A percentile compares a stretch with the other conserved stretches of the same genome.
phyloP scores from a whole-genome alignment of 345 rosid species.

The Populus simonii region DNA sequence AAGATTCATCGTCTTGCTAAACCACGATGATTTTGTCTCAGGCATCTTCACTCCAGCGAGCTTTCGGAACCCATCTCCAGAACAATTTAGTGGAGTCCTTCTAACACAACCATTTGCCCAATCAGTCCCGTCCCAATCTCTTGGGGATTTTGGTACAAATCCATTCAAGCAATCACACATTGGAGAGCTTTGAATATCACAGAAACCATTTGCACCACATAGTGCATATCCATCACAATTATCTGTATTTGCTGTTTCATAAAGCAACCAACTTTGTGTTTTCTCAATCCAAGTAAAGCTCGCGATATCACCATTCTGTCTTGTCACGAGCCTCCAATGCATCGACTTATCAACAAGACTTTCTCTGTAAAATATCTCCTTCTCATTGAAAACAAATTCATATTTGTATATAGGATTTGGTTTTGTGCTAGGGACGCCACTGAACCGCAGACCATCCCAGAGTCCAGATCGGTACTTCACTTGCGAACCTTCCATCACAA shows the following conservation, averaged over 20 bases:
- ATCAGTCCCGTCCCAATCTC: neutral
- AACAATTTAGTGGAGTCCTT: neutral
- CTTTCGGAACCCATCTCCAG: neutral
- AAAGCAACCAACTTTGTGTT: no score
- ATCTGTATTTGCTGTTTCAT: no score
- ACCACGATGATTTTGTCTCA: neutral
- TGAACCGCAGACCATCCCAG: slow-evolving; percentile 33
- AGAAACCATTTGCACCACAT: neutral
- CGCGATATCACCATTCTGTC: no score
- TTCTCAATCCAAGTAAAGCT: no score
- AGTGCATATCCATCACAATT: no score
- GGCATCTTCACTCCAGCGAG: neutral
- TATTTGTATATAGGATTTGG: neutral
- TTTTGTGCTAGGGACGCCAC: slow-evolving; percentile 5
- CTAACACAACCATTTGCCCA: slow-evolving; percentile 9
- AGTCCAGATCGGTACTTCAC: slow-evolving; percentile 27
- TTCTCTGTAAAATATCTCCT: no score
- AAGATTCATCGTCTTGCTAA: neutral
- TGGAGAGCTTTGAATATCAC: neutral
- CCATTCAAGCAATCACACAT: neutral
- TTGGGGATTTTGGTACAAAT: slow-evolving; percentile 1
- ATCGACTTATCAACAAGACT: no score
- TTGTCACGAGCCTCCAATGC: no score
- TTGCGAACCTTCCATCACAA: slow-evolving; percentile 12
- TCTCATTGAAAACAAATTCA: neutral